phyloP scores from a whole-genome alignment of 371 early-diverging fungal species.

The Circinella umbellata region DNA sequence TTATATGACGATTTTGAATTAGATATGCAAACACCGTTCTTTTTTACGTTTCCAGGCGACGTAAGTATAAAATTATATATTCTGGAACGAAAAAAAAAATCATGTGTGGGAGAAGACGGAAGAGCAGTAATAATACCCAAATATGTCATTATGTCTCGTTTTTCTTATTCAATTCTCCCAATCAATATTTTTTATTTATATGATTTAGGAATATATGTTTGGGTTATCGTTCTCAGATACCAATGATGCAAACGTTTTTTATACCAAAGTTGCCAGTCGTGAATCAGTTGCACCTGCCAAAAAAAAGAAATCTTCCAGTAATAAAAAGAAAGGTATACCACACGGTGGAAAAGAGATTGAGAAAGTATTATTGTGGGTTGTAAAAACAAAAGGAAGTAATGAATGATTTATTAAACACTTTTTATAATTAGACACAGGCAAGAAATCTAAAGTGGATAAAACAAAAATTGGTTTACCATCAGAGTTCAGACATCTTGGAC shows the following conservation, averaged over 20 bases:
- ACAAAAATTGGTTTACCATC: slow-evolving; percentile 78
- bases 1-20: slow-evolving; percentile 81
- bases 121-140: too few relatives aligned
- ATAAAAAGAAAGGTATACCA: slow-evolving; percentile 20
- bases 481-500: slow-evolving; percentile 80
- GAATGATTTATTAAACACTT: too few relatives aligned
- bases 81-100: background rate
- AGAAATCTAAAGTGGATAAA: slow-evolving; percentile 70
- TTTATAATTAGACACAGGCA: slow-evolving; percentile 21
- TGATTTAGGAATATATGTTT: slow-evolving; percentile 66
- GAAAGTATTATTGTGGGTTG: too few relatives aligned
- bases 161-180: background rate
- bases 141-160: background rate
- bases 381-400: too few relatives aligned
- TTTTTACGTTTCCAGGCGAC: slow-evolving; percentile 85
- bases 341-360: too few relatives aligned
- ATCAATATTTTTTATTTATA: too few relatives aligned
- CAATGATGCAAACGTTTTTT: slow-evolving; percentile 80
- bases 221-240: slow-evolving; percentile 90
- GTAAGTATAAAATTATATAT: slow-evolving; percentile 51
- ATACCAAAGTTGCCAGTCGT: slow-evolving; percentile 66
- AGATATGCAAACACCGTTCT: slow-evolving; percentile 75
- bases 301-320: slow-evolving; percentile 45
- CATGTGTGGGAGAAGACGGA: too few relatives aligned
- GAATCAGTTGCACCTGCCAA: slow-evolving; percentile 43